phyloP scores from a whole-genome alignment of 129 eudicot genomes.

The Tanacetum coccineum region DNA sequence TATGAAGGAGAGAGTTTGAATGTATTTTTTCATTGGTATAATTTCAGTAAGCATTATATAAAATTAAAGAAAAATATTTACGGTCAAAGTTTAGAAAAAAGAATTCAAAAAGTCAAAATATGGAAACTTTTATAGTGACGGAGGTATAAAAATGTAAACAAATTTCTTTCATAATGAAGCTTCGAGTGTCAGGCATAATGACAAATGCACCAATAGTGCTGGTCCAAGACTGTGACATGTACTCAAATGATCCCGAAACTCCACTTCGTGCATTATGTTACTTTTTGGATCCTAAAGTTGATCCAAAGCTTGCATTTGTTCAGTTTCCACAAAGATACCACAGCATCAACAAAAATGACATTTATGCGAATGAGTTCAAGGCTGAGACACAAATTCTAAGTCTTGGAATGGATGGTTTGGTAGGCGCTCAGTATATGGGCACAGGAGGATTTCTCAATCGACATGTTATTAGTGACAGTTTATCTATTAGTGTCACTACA shows the following conservation, averaged over 20 bases:
- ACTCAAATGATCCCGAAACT: constrained; percentile 75
- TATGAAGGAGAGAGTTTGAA: too few species aligned
- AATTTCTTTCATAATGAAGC: constrained; percentile 27
- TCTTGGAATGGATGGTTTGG: constrained; percentile 61
- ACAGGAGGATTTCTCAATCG: constrained; percentile 59
- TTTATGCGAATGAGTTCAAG: constrained; percentile 46
- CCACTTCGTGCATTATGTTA: constrained; percentile 52
- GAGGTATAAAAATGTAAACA: too few species aligned
- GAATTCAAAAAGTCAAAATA: too few species aligned
- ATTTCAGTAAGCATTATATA: too few species aligned
- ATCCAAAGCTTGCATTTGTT: constrained; percentile 44
- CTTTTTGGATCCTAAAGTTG: constrained; percentile 30
- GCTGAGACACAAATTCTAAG: constrained; percentile 27
- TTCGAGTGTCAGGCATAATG: constrained; percentile 72
- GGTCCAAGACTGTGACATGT: constrained; percentile 70
- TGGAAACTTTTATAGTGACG: too few species aligned
- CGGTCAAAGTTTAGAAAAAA: too few species aligned
- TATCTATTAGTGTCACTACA: constrained; percentile 7
- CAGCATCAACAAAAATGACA: constrained; percentile 47
- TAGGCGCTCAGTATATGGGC: constrained; percentile 52
- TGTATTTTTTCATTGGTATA: too few species aligned
- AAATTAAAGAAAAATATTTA: too few species aligned
- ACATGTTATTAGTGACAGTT: constrained; percentile 38
- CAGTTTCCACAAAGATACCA: constrained; percentile 71
- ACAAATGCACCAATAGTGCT: constrained; percentile 59